A percentile compares a stretch with the other conserved stretches of the same genome.
Conservation (phyloP, 2,329 filamentous ascomycete genomes). For the Fusarium tjaetaba region DNA sequence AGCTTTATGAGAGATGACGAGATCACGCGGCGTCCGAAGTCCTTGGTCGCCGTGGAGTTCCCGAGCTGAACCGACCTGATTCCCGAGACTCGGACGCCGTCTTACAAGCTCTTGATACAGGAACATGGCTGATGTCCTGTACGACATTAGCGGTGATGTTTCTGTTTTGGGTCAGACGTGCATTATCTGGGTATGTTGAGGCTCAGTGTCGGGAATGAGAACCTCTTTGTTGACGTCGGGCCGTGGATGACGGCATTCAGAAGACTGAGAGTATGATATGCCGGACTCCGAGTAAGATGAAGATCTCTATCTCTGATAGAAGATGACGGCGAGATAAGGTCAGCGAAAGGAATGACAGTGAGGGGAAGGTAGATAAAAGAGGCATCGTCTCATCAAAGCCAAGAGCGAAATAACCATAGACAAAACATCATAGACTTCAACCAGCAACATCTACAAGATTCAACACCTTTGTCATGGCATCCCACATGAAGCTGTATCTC, state of each 20-base stretch:
- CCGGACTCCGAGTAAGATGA: slow-evolving; percentile 11
- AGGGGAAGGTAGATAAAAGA: slow-evolving; percentile 25
- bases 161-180: neutral
- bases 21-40: slow-evolving; percentile 15
- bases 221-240: neutral
- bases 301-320: neutral
- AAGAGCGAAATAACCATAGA: neutral
- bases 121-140: neutral
- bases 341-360: neutral
- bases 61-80: slow-evolving; percentile 1
- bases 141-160: rapidly evolving
- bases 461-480: slow-evolving; percentile 33
- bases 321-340: neutral
- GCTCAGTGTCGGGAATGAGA: slow-evolving; percentile 5
- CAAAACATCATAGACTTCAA: slow-evolving; percentile 22
- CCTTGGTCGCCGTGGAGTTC: slow-evolving; percentile 13
- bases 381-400: neutral
- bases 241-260: neutral
- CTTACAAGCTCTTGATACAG: neutral
- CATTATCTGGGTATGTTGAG: neutral
- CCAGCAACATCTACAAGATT: slow-evolving; percentile 21
- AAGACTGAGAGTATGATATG: neutral
- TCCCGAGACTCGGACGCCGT: slow-evolving; percentile 22
- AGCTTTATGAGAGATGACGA: slow-evolving; percentile 3
- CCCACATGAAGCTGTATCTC: slow-evolving; percentile 25